Percentiles rank a stretch among this genome's conserved stretches.
Conservation (phyloP, 495 filamentous ascomycete genomes). For the Penicillium ucsense region DNA sequence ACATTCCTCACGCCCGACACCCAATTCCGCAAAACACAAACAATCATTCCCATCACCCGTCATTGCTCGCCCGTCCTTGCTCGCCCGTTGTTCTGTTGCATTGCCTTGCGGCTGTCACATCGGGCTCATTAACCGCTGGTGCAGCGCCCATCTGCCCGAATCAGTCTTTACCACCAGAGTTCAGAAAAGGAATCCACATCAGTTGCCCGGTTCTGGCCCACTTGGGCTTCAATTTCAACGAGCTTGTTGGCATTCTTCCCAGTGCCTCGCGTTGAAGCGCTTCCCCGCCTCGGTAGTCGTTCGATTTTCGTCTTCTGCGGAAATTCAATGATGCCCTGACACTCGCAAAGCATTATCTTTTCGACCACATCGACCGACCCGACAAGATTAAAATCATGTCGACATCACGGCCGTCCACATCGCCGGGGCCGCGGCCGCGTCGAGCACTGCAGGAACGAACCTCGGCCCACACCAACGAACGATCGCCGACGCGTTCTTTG, state of each 20-base stretch:
- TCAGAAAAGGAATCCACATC: too few species aligned
- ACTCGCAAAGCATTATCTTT: neutral
- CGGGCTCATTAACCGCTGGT: neutral
- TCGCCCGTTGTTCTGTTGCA: too few species aligned
- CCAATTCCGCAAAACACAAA: constrained; percentile 14
- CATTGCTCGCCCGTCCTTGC: too few species aligned
- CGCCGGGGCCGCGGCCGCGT: constrained; percentile 30
- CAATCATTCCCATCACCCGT: constrained; percentile 1
- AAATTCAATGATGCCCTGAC: constrained; percentile 22
- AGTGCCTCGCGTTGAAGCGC: too few species aligned
- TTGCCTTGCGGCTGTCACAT: neutral
- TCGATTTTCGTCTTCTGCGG: constrained; percentile 6
- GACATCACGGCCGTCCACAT: constrained; percentile 20
- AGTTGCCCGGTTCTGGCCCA: too few species aligned
- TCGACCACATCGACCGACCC: constrained; percentile 9
- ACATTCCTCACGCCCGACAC: constrained; percentile 23
- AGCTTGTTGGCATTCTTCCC: too few species aligned
- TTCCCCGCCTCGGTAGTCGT: too few species aligned
- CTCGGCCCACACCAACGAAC: constrained; percentile 42
- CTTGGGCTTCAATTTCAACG: too few species aligned
- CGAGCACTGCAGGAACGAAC: constrained; percentile 43
- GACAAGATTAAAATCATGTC: constrained; percentile 16
- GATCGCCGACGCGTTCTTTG: constrained; percentile 24
- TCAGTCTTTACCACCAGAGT: too few species aligned
- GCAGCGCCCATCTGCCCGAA: too few species aligned